A percentile compares a stretch with the other conserved stretches of the same genome.
These are phyloP conservation scores for Zalaria sp. DNA, from an alignment of 2,329 filamentous ascomycete genomes.

Conservation along the genomic window DNA sequence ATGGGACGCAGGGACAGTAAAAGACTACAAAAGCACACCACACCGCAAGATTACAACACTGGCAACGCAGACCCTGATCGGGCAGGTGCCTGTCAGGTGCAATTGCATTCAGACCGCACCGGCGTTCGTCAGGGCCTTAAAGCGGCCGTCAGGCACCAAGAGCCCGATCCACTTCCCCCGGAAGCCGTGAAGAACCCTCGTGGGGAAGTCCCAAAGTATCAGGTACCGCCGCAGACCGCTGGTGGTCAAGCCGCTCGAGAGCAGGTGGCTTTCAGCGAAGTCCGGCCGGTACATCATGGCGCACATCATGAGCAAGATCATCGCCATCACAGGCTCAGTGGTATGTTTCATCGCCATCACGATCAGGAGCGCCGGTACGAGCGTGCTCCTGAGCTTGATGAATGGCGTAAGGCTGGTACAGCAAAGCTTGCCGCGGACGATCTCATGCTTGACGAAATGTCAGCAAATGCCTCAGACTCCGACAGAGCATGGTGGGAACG, in stretches of 20 bases:
- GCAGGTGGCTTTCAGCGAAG: conserved; percentile 25
- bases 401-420: conserved; percentile 29
- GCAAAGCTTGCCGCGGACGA: conserved; percentile 27
- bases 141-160: conserved; percentile 20
- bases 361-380: conserved; percentile 38
- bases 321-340: conserved; percentile 18
- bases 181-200: conserved; percentile 12
- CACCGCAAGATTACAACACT: conserved; percentile 5
- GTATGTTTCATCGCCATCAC: conserved; percentile 26
- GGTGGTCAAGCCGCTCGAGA: conserved; percentile 21
- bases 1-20: conserved; percentile 21
- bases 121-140: conserved; percentile 18
- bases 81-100: conserved; percentile 17
- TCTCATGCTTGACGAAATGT: conserved; percentile 24
- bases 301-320: conserved; percentile 12
- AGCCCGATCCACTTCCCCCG: conserved; percentile 19
- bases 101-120: conserved; percentile 24
- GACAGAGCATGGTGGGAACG: conserved; percentile 63
- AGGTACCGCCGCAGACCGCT: conserved; percentile 21
- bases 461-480: conserved; percentile 3
- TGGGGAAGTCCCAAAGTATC: conserved; percentile 15
- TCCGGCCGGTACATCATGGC: conserved; percentile 9
- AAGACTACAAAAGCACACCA: conserved; percentile 14
- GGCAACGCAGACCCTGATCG: conserved; percentile 1
- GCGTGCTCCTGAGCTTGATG: conserved; percentile 41